Conservation (phyloP, 2,329 filamentous ascomycete species). For the Penicillium sp. region DNA sequence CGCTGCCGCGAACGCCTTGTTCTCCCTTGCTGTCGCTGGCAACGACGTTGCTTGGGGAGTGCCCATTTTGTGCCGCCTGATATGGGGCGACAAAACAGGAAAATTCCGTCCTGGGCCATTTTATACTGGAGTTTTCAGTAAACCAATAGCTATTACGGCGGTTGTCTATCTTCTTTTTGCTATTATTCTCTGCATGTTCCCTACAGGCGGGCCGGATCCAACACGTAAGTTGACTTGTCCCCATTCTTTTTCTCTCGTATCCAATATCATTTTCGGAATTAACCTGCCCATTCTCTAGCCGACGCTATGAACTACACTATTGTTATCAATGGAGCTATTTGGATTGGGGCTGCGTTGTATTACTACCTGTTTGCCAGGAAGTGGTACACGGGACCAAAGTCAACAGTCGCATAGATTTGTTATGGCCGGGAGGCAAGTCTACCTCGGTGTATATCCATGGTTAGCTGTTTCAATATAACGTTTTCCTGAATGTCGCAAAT, state of each 20-base stretch:
- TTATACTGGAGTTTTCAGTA: constrained; percentile 53
- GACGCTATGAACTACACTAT: constrained; percentile 61
- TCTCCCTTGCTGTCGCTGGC: constrained; percentile 57
- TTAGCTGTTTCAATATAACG: neutral
- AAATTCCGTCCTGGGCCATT: constrained; percentile 59
- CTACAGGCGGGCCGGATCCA: constrained; percentile 52
- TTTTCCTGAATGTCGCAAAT: no score
- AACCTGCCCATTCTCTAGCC: constrained; percentile 22
- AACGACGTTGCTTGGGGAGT: constrained; percentile 60
- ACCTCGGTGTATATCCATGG: neutral
- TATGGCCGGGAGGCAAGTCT: neutral
- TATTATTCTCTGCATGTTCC: constrained; percentile 58
- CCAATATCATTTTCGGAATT: constrained; percentile 10
- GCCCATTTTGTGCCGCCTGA: constrained; percentile 55
- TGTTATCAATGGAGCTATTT: constrained; percentile 58
- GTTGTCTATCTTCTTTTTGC: constrained; percentile 41
- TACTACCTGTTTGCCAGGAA: constrained; percentile 56
- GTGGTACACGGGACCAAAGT: constrained; percentile 59
- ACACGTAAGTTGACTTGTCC: constrained; percentile 29
- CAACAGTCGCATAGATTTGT: constrained; percentile 43
- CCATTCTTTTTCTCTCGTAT: neutral
- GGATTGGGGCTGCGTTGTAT: constrained; percentile 54
- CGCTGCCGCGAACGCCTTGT: constrained; percentile 56
- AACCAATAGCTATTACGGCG: constrained; percentile 52
- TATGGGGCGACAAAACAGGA: constrained; percentile 51